Evolutionary conservation across 2,329 filamentous ascomycete species (phyloP).

Genomic region (Ramularia collo-cygni): DNA sequence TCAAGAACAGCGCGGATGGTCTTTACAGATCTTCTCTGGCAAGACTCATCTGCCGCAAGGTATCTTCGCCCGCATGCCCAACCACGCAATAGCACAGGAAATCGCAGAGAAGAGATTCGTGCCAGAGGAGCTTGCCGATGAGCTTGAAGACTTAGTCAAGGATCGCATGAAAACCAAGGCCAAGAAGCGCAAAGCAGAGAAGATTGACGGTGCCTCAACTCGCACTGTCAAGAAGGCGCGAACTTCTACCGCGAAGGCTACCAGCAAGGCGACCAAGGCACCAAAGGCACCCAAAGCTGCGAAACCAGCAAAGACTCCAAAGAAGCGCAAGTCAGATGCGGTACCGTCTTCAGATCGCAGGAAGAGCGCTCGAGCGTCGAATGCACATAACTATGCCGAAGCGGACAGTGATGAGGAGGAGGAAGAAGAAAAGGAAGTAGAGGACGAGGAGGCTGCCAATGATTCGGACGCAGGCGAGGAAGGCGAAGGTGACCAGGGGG

Average conservation of each 20-base stretch:
- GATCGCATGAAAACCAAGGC: slow-evolving; percentile 57
- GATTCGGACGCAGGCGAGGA: slow-evolving; percentile 9
- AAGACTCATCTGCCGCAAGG: slow-evolving; percentile 72
- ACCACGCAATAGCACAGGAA: slow-evolving; percentile 70
- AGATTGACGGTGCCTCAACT: slow-evolving; percentile 10
- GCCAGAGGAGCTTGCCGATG: slow-evolving; percentile 65
- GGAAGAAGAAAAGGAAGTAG: slow-evolving; percentile 22
- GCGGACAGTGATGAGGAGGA: slow-evolving; percentile 38
- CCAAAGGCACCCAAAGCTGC: slow-evolving; percentile 28
- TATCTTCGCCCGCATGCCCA: slow-evolving; percentile 68
- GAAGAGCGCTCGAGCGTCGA: slow-evolving; percentile 37
- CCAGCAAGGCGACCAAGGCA: slow-evolving; percentile 29
- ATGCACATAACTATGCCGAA: slow-evolving; percentile 40
- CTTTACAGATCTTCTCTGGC: slow-evolving; percentile 72
- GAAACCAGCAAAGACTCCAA: slow-evolving; percentile 34
- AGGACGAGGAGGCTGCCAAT: slow-evolving; percentile 6
- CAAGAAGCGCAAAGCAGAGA: slow-evolving; percentile 33
- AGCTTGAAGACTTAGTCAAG: slow-evolving; percentile 70
- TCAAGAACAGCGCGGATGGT: slow-evolving; percentile 80
- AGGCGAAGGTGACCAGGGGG: slow-evolving; percentile 18
- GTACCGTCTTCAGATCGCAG: slow-evolving; percentile 36
- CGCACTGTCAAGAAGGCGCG: slow-evolving; percentile 25
- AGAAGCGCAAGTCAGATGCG: slow-evolving; percentile 31
- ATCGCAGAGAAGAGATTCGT: slow-evolving; percentile 83
- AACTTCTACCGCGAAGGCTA: slow-evolving; percentile 18